Conservation (phyloP, 345 rosid species). For the Microcos paniculata region DNA sequence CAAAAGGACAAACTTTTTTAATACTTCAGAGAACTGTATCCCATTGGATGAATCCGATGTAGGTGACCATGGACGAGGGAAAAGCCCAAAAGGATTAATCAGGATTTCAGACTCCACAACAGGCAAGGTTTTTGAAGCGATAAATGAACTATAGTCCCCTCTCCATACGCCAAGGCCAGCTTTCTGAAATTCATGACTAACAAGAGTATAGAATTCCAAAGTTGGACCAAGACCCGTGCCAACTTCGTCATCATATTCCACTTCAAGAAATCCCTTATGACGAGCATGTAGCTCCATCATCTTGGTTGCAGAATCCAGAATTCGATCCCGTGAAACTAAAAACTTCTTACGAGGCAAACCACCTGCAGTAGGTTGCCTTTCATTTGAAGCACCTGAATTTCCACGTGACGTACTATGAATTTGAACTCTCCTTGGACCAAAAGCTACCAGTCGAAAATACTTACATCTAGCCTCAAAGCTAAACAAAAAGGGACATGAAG, state of each 20-base stretch:
- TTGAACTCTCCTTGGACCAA: constrained; percentile 55
- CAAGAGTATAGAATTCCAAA: constrained; percentile 85
- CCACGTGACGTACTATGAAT: constrained; percentile 37
- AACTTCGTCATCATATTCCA: constrained; percentile 86
- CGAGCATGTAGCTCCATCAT: constrained; percentile 73
- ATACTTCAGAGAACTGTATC: constrained; percentile 47
- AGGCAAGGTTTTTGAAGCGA: constrained; percentile 22
- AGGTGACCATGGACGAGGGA: constrained; percentile 78
- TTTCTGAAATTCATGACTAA: constrained; percentile 85
- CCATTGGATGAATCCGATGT: constrained; percentile 34
- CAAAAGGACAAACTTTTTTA: constrained; percentile 65
- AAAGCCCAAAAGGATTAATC: constrained; percentile 58
- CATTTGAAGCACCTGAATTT: constrained; percentile 45
- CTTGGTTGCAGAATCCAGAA: constrained; percentile 75
- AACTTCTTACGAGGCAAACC: constrained; percentile 69
- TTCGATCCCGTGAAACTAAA: constrained; percentile 61
- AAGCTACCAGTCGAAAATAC: constrained; percentile 77
- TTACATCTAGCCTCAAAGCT: constrained; percentile 79
- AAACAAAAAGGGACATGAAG: constrained; percentile 85
- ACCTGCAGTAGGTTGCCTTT: constrained; percentile 44
- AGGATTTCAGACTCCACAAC: constrained; percentile 30
- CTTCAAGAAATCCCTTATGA: constrained; percentile 70
- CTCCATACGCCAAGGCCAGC: constrained; percentile 87
- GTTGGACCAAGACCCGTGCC: constrained; percentile 99
- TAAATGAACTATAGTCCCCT: constrained; percentile 43